Conservation (phyloP, 345 rosid species). For the Laguncularia racemosa region DNA sequence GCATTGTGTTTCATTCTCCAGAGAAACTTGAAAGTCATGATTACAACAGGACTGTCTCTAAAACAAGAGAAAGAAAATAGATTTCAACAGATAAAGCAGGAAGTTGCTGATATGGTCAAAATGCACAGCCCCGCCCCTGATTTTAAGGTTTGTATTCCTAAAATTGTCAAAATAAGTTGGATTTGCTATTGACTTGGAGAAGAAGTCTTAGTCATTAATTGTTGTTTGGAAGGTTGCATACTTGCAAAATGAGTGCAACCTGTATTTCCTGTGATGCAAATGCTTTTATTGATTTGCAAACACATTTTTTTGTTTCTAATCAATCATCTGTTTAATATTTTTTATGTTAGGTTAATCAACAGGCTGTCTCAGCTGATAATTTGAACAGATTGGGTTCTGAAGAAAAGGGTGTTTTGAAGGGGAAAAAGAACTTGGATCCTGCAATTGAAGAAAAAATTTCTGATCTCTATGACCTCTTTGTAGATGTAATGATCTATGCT, state of each 20-base stretch:
- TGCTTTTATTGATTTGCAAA: neutral
- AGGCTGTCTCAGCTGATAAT: constrained; percentile 49
- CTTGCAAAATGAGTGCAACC: too few relatives aligned
- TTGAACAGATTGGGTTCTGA: constrained; percentile 43
- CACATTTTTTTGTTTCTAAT: neutral
- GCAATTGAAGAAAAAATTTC: constrained; percentile 66
- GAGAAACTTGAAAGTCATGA: constrained; percentile 77
- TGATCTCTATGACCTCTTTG: constrained; percentile 77
- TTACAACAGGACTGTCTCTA: constrained; percentile 41
- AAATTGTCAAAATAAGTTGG: too few relatives aligned
- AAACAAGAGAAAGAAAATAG: constrained; percentile 66
- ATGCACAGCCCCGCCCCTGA: constrained; percentile 41
- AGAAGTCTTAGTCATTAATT: neutral
- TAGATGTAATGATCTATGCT: constrained; percentile 43
- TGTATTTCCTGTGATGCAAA: too few relatives aligned
- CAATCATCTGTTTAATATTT: neutral
- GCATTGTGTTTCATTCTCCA: constrained; percentile 23
- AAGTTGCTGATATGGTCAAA: constrained; percentile 63
- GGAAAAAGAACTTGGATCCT: constrained; percentile 52
- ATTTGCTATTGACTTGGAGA: neutral
- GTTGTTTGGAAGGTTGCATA: neutral
- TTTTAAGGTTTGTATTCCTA: constrained; percentile 33
- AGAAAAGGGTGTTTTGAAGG: constrained; percentile 39
- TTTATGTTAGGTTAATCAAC: constrained; percentile 41
- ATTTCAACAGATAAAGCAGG: constrained; percentile 62